Evolutionary conservation across 345 rosid species (phyloP).

Genomic region (Excoecaria cochinchinensis): DNA sequence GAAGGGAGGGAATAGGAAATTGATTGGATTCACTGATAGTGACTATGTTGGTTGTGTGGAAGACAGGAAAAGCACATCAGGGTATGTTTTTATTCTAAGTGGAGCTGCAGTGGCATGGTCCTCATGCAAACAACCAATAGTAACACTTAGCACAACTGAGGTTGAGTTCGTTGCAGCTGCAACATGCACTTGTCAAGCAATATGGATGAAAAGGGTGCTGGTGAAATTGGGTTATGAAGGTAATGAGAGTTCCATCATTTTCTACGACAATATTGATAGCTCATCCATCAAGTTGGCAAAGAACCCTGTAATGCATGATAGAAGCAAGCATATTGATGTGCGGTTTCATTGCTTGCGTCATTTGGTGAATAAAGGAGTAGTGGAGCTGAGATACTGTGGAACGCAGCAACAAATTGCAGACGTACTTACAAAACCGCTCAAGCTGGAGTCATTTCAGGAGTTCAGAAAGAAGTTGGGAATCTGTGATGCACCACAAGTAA

Average conservation of each 20-base stretch:
- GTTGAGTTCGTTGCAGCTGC: no score
- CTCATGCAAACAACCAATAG: background rate
- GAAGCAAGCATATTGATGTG: no score
- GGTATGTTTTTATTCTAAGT: no score
- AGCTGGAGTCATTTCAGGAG: background rate
- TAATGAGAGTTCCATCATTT: background rate
- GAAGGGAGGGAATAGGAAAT: background rate
- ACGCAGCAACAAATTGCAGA: background rate
- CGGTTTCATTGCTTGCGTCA: no score
- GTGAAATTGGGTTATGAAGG: background rate
- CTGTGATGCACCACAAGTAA: background rate
- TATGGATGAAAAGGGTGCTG: background rate
- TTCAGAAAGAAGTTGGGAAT: background rate
- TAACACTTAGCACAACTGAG: no score
- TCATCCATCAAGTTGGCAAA: no score
- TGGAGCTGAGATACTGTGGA: no score
- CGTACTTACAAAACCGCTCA: background rate
- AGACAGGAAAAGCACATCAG: no score
- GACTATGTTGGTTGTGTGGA: background rate
- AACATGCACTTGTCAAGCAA: no score
- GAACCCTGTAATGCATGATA: background rate
- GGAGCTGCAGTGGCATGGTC: no score
- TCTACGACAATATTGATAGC: background rate
- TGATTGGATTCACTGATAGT: background rate
- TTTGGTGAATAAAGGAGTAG: no score